These are phyloP conservation scores for Wallacemonas sp. DNA, from an alignment of 208 protist genomes.

Conservation along the genomic window DNA sequence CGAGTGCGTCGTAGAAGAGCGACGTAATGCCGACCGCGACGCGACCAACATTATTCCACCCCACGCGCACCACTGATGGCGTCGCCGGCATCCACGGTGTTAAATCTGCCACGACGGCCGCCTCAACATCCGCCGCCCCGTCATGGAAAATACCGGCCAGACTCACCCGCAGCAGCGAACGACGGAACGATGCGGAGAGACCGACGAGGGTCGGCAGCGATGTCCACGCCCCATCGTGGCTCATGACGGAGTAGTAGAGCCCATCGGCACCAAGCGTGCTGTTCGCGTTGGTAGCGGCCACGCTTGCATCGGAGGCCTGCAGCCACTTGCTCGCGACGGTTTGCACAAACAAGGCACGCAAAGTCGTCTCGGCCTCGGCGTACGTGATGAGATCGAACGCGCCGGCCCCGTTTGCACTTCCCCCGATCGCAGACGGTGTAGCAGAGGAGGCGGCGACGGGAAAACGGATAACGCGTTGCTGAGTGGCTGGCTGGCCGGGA, in stretches of 20 bases:
- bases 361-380: not conserved
- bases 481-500: not conserved
- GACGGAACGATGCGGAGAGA: conserved; percentile 41
- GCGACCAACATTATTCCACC: conserved; percentile 65
- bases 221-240: conserved; percentile 33
- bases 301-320: not conserved
- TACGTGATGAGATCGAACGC: not conserved
- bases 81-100: conserved; percentile 52
- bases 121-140: conserved; percentile 54
- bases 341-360: conserved; percentile 37
- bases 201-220: conserved; percentile 63
- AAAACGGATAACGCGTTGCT: conserved; percentile 2
- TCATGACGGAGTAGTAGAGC: not conserved
- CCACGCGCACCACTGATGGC: conserved; percentile 67
- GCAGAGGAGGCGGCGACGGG: not conserved
- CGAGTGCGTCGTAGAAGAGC: conserved; percentile 54
- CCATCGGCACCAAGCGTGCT: conserved; percentile 15
- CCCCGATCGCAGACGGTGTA: not conserved
- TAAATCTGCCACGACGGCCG: conserved; percentile 51
- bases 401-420: not conserved
- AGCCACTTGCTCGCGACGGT: conserved; percentile 30
- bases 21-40: conserved; percentile 61
- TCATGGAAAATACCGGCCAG: conserved; percentile 76
- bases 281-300: conserved; percentile 14
- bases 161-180: conserved; percentile 64